A percentile compares a stretch with the other conserved stretches of the same genome.
phyloP scores from a whole-genome alignment of 176 grass and related monocot species.

The Ensete glaucum region DNA sequence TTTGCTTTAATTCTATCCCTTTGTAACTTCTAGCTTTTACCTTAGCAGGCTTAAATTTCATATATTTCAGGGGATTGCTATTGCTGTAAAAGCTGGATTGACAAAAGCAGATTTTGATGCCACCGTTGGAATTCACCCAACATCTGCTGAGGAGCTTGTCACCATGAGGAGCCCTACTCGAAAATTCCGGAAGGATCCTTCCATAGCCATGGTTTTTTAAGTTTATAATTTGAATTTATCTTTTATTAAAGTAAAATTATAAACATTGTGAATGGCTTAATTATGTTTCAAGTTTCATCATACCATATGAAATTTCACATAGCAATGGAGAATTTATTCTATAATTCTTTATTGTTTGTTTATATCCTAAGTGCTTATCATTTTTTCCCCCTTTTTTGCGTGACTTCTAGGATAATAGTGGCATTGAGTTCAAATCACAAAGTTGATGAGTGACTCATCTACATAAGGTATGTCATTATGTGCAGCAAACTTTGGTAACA shows the following conservation, averaged over 20 bases:
- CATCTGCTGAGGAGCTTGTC: constrained; percentile 80
- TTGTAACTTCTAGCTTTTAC: not conserved
- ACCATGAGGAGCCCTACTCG: constrained; percentile 74
- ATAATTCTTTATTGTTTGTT: not conserved
- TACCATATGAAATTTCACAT: not conserved
- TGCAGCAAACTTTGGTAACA: too few relatives aligned
- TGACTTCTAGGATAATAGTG: not conserved
- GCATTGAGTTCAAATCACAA: not conserved
- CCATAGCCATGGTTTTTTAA: constrained; percentile 41
- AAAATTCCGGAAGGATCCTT: constrained; percentile 40
- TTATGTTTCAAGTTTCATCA: too few relatives aligned
- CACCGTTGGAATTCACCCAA: constrained; percentile 83
- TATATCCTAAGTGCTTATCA: not conserved
- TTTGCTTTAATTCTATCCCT: constrained; percentile 17
- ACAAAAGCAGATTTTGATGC: constrained; percentile 88
- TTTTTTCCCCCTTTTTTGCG: too few relatives aligned
- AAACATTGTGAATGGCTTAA: too few relatives aligned
- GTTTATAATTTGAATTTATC: not conserved
- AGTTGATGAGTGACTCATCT: not conserved
- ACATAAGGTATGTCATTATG: not conserved
- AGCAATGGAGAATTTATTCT: not conserved
- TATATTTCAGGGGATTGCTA: constrained; percentile 65
- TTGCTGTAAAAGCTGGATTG: constrained; percentile 85
- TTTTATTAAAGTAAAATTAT: too few relatives aligned
- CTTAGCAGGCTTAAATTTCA: not conserved